Conservation (phyloP, 495 filamentous ascomycete genomes). For the Lophiotrema nucula region DNA sequence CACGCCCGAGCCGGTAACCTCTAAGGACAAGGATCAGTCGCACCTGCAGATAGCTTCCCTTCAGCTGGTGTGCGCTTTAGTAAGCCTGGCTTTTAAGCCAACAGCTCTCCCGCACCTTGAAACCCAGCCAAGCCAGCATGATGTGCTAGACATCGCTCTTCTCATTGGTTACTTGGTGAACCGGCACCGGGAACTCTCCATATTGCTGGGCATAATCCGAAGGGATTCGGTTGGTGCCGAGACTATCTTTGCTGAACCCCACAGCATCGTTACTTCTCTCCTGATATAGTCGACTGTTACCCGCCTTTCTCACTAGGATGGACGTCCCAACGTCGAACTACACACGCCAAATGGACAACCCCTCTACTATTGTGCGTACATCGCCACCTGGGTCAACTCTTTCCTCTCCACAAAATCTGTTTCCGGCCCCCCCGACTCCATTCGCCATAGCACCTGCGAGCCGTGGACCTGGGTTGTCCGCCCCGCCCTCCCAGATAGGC, state of each 20-base stretch:
- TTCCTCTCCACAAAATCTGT: constrained; percentile 25
- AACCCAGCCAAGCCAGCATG: constrained; percentile 14
- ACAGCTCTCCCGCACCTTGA: constrained; percentile 9
- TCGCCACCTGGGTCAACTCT: constrained; percentile 22
- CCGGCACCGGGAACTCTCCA: constrained; percentile 26
- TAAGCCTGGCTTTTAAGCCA: constrained; percentile 8
- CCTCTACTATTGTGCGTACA: background rate
- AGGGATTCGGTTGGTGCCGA: constrained; percentile 33
- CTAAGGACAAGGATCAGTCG: constrained; percentile 7
- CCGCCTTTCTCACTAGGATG: constrained; percentile 10
- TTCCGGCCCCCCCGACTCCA: constrained; percentile 22
- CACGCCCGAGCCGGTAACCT: constrained; percentile 9
- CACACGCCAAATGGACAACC: constrained; percentile 17
- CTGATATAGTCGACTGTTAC: constrained; percentile 11
- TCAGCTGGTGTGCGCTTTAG: constrained; percentile 21
- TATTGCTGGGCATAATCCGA: constrained; percentile 30
- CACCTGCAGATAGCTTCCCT: constrained; percentile 10
- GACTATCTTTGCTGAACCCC: constrained; percentile 22
- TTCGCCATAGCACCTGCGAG: constrained; percentile 28
- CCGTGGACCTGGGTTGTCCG: constrained; percentile 17
- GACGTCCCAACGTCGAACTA: constrained; percentile 21
- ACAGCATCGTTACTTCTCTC: constrained; percentile 25
- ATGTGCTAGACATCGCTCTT: constrained; percentile 15
- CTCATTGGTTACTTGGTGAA: constrained; percentile 9
- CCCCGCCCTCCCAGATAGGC: constrained; percentile 22